Base-by-base conservation (phyloP, 2,329 filamentous ascomycete species). In the Paecilomyces sp. region DNA sequence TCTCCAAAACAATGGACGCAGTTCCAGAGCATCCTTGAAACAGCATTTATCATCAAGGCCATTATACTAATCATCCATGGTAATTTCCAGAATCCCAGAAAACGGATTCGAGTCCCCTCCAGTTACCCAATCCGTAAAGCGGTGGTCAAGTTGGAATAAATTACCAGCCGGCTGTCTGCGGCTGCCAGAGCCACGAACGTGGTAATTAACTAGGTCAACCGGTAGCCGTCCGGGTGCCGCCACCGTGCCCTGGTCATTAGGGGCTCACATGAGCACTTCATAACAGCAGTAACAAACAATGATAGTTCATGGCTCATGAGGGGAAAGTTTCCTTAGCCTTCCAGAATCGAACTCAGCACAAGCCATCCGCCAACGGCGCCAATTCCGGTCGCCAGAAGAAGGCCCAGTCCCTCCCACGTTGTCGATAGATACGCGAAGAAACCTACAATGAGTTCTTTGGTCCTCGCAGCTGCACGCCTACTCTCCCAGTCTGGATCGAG, bases 391-490 rank as follows among this genome's bases (percentile, higher is more conserved):
- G 73, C 77, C 52, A 79, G 58, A 58, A 79, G 58, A 56, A 80
- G 58, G 6, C 70, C 71, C 58, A 76, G 77, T 3, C 79, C 79
- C 67, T 80, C 76, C 74, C 77, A 75, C 13, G 79, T 81, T 66
- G 77, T 63, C 18, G 67, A 75, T 30, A 88, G 68, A 68, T 86
- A 86, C 11, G 84, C 81, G 18, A 79, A 65, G 52, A 82, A 72
- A 11, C 88, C 88, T 2, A 88, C 81, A 24, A 83, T 66, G 28
- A 88, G 53, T 70, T 90, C 88, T 63, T 81, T 81, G 51, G 74
- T 76, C 58, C 85, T 79, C 8, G 86, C 87, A 52, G 74, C 72
- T 24, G 78, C 77, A 60, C 85, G 76, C 65, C 79, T 78, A 33
- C 73, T 67, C 66, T 76, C 80, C 86, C 85, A 89, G 41, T 80